These are phyloP conservation scores for Suhomyces yuchorum DNA, from an alignment of 1,139 yeast species.

Conservation along the genomic window DNA sequence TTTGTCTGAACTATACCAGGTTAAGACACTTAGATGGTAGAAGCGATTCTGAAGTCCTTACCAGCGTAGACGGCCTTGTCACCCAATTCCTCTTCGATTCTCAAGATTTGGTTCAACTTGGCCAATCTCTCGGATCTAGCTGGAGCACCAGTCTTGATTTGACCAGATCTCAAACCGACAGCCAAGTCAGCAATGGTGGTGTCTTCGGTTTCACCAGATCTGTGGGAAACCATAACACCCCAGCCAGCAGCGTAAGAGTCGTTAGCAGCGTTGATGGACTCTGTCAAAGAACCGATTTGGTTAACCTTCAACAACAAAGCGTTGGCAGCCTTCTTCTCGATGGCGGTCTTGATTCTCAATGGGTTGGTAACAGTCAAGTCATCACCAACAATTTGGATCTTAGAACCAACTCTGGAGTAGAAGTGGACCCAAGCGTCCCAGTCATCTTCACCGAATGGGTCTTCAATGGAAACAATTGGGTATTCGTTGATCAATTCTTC, in stretches of 20 bases:
- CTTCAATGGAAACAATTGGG: constrained; percentile 97
- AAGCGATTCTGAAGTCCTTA: constrained; percentile 67
- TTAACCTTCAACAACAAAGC: constrained; percentile 93
- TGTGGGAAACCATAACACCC: constrained; percentile 98
- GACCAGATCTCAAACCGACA: constrained; percentile 96
- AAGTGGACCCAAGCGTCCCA: constrained; percentile 97
- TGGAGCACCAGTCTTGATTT: constrained; percentile 99
- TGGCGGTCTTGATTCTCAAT: constrained; percentile 86
- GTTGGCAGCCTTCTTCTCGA: constrained; percentile 90
- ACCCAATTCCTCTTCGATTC: constrained; percentile 97
- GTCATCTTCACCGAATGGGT: constrained; percentile 98
- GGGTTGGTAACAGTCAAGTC: constrained; percentile 99
- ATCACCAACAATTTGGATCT: constrained; percentile 90
- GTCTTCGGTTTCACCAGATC: constrained; percentile 99
- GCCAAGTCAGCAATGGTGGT: constrained; percentile 94
- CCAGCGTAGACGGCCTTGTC: constrained; percentile 95
- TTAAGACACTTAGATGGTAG: constrained; percentile 18
- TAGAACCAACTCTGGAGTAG: constrained; percentile 65
- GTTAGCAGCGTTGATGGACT: constrained; percentile 90
- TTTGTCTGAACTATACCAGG: constrained; percentile 3
- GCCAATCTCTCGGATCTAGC: constrained; percentile 99
- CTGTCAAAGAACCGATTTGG: constrained; percentile 90
- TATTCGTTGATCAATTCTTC: constrained; percentile 74
- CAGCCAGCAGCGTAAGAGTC: constrained; percentile 89
- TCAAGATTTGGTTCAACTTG: constrained; percentile 92